Evolutionary conservation across 2,329 filamentous ascomycete species (phyloP), one percentile per base, ranked within the genome.

Genomic region (Beauveria rudraprayagi): DNA sequence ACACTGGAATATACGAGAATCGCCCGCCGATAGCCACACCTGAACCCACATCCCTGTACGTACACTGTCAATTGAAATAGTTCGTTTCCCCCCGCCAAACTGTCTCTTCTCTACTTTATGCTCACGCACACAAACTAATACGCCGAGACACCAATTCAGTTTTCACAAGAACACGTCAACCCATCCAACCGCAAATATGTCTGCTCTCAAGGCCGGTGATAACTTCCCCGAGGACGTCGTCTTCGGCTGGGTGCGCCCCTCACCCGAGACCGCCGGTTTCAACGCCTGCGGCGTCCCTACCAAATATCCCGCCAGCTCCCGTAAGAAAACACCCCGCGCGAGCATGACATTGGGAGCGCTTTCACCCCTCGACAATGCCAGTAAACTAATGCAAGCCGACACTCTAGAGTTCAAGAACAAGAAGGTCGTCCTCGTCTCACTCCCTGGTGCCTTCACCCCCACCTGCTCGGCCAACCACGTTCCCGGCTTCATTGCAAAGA

Each of bases 171-270:
- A 58, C 44, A 47, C 48, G 34, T 50, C 44, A 47, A 64, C 56
- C 56, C 10, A 11, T 48, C 17, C 14, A 41, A 58, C 41, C 28
- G 41, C 58, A 62, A 76, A 63, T 63, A 82, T 83, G 81, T 70
- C 87, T 78, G 82, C 82, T 74, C 83, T 94, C 76, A 87, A 92
- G 75, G 83, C 83, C 73, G 92, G 92, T 72, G 91, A 96, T 75
- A 79, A 80, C 73, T 93, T 97, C 82, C 92, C 92, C 67, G 79
- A 86, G 68, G 88, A 83, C 68, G 87, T 96, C 64, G 80, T 81
- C 75, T 97, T 97, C 82, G 88, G 85, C 70, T 94, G 92, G 82
- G 84, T 94, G 67, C 88, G 90, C 64, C 91, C 90, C 75, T 83
- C 85, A 16, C 78, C 83, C 61, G 90, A 93, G 69, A 83, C 79